Evolutionary conservation across 2,329 filamentous ascomycete genomes (phyloP), one percentile per base, ranked within the genome.

Genomic region (Colletotrichum shisoi): DNA sequence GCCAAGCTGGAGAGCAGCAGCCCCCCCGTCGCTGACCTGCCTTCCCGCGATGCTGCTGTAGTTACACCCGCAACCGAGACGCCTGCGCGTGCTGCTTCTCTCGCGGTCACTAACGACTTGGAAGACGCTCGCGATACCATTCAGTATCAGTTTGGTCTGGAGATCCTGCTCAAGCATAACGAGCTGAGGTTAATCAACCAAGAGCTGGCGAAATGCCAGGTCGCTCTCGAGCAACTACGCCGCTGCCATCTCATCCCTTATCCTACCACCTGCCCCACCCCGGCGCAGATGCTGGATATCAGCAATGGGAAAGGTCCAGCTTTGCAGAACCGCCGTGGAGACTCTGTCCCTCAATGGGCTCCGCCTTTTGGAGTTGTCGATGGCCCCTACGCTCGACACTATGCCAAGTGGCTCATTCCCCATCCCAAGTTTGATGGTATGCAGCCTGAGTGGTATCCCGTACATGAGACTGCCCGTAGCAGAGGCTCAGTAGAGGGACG

Each of bases 151-250:
- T 90, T 98, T 77, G 92, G 93, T 74, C 87, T 95, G 71, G 94
- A 97, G 81, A 94, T 98, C 60, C 81, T 98, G 70, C 82, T 96
- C 76, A 98, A 97, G 83, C 95, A 99, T 79, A 89, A 95, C 74
- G 95, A 99, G 81, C 81, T 98, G 67, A 92, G 94, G 64, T 84
- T 97, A 72, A 97, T 98, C 77, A 93, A 98, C 76, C 93, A 97
- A 79, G 95, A 98, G 80, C 85, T 98, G 71, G 94, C 93, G 71
- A 98, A 97, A 81, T 97, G 94, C 75, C 94, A 98, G 81, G 83
- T 94, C 70, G 93, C 94, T 12, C 84, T 98, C 72, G 95, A 99
- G 80, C 95, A 98, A 80, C 83, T 99, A 70, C 91, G 95, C 72
- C 89, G 95, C 68, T 97, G 94, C 79, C 90, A 95, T 75, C 84